Conservation (phyloP, 441 rosid genomes). For the Adansonia rubrostipa region DNA sequence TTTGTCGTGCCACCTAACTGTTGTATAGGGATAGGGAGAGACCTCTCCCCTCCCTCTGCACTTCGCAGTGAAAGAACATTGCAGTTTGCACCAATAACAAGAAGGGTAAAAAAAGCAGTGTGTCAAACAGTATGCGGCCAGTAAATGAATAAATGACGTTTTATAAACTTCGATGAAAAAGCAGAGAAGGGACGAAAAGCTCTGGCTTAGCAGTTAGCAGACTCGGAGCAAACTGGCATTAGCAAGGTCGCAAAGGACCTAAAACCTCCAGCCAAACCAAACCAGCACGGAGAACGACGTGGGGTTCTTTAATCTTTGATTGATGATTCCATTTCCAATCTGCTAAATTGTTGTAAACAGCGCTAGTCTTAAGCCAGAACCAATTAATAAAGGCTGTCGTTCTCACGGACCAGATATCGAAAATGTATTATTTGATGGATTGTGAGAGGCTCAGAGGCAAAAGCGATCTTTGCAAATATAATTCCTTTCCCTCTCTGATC, state of each 20-base stretch:
- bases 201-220: too few relatives aligned
- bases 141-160: not conserved
- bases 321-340: not conserved
- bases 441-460: not conserved
- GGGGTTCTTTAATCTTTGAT: not conserved
- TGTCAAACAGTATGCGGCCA: not conserved
- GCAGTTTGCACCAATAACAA: constrained; percentile 12
- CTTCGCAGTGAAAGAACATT: not conserved
- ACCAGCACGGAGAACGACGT: not conserved
- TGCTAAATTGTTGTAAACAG: not conserved
- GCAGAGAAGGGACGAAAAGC: too few relatives aligned
- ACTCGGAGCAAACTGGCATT: not conserved
- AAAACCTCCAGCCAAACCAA: not conserved
- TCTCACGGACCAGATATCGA: not conserved
- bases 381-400: not conserved
- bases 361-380: not conserved
- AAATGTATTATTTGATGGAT: not conserved
- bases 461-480: not conserved
- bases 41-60: too few relatives aligned
- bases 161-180: not conserved
- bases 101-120: not conserved
- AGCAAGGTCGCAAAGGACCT: not conserved
- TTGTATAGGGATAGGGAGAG: not conserved
- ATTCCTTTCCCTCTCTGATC: not conserved
- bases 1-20: not conserved